A percentile compares a stretch with the other conserved stretches of the same genome.
These are phyloP conservation scores for Triticum urartu DNA, from an alignment of 176 grass and related monocot species.

Conservation along the genomic window DNA sequence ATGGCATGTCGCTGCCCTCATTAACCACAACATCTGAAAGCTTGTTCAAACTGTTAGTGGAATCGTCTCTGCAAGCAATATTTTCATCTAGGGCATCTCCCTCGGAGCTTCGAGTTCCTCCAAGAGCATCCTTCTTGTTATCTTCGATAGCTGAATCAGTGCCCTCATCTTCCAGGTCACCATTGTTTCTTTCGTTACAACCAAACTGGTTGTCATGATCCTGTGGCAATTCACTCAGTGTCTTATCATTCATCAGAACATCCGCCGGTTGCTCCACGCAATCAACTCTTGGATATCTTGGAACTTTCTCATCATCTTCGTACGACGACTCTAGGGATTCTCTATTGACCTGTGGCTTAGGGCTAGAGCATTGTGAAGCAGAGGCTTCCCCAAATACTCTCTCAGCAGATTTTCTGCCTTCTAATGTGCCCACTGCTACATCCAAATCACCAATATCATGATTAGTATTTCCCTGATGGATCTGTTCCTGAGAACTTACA, in stretches of 20 bases:
- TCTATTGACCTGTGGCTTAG: constrained; percentile 8
- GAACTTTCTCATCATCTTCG: constrained; percentile 28
- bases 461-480: constrained; percentile 19
- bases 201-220: constrained; percentile 18
- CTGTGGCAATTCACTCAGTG: constrained; percentile 27
- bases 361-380: constrained; percentile 23
- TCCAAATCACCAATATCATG: constrained; percentile 21
- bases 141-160: constrained; percentile 36
- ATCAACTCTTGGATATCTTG: constrained; percentile 26
- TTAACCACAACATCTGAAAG: constrained; percentile 18
- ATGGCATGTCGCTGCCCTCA: background rate
- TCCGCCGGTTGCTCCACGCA: constrained; percentile 23
- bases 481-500: constrained; percentile 28
- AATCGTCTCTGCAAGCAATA: constrained; percentile 18
- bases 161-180: constrained; percentile 26
- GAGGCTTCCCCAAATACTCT: constrained; percentile 30
- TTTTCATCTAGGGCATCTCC: constrained; percentile 32
- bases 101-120: constrained; percentile 8
- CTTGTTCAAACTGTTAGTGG: constrained; percentile 25
- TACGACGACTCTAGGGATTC: constrained; percentile 17
- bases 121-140: constrained; percentile 6
- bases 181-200: constrained; percentile 24
- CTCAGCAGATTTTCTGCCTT: constrained; percentile 2
- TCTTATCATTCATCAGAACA: constrained; percentile 27
- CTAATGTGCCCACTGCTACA: background rate